These are phyloP conservation scores for Cryomyces minteri DNA, from an alignment of 495 filamentous ascomycete genomes.

Conservation along the genomic window DNA sequence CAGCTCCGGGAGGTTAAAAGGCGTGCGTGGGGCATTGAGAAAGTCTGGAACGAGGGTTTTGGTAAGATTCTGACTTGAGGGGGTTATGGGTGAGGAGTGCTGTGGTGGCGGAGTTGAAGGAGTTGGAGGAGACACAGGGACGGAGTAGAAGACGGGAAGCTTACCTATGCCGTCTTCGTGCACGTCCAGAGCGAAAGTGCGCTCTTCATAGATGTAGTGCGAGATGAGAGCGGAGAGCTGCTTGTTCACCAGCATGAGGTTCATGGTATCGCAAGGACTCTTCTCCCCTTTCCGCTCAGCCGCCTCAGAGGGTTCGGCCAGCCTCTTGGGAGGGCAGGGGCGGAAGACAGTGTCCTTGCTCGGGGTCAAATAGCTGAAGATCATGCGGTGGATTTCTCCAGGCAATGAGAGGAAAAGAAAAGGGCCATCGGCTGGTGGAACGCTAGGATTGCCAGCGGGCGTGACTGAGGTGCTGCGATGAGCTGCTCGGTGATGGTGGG, in stretches of 20 bases:
- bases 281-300: background rate
- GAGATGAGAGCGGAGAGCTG: conserved; percentile 1
- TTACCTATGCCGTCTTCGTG: conserved; percentile 4
- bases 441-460: no score
- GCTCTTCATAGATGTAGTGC: conserved; percentile 5
- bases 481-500: no score
- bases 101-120: no score
- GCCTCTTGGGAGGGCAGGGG: background rate
- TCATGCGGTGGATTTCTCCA: conserved; percentile 1
- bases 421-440: no score
- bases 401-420: background rate
- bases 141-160: no score
- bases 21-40: conserved; percentile 5
- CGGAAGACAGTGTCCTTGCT: background rate
- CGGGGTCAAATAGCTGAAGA: background rate
- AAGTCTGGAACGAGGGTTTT: background rate
- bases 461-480: no score
- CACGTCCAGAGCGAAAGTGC: conserved; percentile 6
- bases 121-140: no score
- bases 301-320: background rate
- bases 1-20: conserved; percentile 3
- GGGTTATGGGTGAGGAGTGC: no score
- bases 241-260: conserved; percentile 7
- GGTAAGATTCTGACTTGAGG: no score
- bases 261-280: background rate